Percentiles rank a stretch among this genome's conserved stretches.
These are phyloP conservation scores for Gossypium longicalyx DNA, from an alignment of 345 rosid genomes.

Conservation along the genomic window DNA sequence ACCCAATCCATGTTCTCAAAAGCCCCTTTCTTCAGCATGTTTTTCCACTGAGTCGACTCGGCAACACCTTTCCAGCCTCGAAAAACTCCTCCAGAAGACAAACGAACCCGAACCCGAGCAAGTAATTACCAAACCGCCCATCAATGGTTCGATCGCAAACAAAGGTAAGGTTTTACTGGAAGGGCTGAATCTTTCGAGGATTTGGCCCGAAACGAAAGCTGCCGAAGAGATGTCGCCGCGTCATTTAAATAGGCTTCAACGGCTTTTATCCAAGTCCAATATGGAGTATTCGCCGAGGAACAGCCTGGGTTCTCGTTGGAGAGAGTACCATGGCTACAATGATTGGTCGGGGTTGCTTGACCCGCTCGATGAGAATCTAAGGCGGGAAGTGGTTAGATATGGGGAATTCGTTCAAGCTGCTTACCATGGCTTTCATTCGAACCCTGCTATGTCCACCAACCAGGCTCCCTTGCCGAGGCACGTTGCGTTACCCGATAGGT, in stretches of 20 bases:
- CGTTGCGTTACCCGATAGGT: constrained; percentile 64
- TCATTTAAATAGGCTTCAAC: constrained; percentile 57
- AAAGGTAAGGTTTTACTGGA: constrained; percentile 33
- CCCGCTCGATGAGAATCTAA: constrained; percentile 43
- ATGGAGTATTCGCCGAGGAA: constrained; percentile 82
- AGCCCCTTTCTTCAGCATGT: constrained; percentile 14
- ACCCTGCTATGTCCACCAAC: constrained; percentile 60
- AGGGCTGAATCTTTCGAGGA: constrained; percentile 51
- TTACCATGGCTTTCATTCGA: constrained; percentile 61
- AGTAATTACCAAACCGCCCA: constrained; percentile 2
- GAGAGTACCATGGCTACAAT: constrained; percentile 42
- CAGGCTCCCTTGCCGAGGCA: constrained; percentile 48
- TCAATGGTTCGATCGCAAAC: constrained; percentile 16
- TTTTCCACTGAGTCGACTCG: constrained; percentile 29
- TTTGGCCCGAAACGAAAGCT: constrained; percentile 81
- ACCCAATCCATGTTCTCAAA: constrained; percentile 1
- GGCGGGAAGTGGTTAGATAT: constrained; percentile 43
- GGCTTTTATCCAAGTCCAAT: constrained; percentile 57
- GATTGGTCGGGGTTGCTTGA: constrained; percentile 48
- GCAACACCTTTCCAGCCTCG: constrained; percentile 57
- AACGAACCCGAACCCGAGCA: neutral
- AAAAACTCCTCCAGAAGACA: constrained; percentile 46
- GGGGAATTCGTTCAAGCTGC: constrained; percentile 48
- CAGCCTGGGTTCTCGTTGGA: constrained; percentile 69
- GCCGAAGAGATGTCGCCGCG: constrained; percentile 94